These are phyloP conservation scores for Lachancea nothofagi DNA, from an alignment of 805 yeast genomes.

Conservation along the genomic window DNA sequence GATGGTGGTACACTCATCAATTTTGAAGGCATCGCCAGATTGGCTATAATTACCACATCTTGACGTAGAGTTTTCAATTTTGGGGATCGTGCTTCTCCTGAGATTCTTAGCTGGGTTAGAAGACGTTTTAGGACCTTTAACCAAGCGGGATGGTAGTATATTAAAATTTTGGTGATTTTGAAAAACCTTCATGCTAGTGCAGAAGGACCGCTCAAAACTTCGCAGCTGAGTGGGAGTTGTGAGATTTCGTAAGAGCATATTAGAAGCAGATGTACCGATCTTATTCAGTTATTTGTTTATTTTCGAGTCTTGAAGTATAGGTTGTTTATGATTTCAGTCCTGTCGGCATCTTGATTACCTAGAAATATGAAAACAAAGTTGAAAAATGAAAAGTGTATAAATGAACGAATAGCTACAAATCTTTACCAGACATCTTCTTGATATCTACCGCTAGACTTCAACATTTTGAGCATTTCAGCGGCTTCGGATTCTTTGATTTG, in stretches of 20 bases:
- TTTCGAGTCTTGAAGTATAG: no score
- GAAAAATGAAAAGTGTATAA: background rate
- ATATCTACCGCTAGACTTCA: constrained; percentile 79
- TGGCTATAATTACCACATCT: background rate
- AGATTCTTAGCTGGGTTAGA: constrained; percentile 16
- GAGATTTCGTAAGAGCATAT: no score
- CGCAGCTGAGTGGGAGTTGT: no score
- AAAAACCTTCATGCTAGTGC: background rate
- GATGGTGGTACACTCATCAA: constrained; percentile 55
- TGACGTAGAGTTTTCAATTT: constrained; percentile 8
- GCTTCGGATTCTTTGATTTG: constrained; percentile 64
- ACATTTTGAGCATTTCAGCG: constrained; percentile 65
- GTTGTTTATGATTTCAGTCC: no score
- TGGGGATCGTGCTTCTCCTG: constrained; percentile 19
- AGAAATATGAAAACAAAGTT: background rate
- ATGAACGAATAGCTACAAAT: constrained; percentile 8
- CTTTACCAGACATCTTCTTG: constrained; percentile 99
- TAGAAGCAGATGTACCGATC: no score
- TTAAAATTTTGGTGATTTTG: background rate
- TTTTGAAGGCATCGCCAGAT: constrained; percentile 8
- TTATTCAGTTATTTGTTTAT: no score
- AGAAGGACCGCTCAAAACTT: background rate
- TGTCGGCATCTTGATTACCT: no score
- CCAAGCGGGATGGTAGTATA: constrained; percentile 4
- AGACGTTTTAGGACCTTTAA: constrained; percentile 16